Percentiles rank a stretch among this genome's conserved stretches.
These are phyloP conservation scores for Wickerhamiella australiensis DNA, from an alignment of 805 yeast species.

Conservation along the genomic window DNA sequence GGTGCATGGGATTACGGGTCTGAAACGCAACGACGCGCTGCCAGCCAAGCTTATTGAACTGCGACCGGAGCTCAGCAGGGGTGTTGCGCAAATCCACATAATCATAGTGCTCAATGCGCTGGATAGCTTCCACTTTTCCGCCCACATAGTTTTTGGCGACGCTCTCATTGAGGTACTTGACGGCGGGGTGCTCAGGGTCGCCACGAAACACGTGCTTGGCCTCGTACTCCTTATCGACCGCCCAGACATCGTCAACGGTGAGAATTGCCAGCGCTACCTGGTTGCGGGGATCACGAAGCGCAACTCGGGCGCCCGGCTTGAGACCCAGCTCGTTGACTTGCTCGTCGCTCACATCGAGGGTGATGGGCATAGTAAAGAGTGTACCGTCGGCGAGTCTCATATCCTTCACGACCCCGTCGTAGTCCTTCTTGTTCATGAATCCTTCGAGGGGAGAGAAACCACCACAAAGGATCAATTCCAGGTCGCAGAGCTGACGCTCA, in stretches of 20 bases:
- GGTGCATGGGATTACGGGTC: conserved; percentile 97
- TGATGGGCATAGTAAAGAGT: conserved; percentile 88
- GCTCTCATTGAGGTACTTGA: conserved; percentile 53
- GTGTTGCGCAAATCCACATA: conserved; percentile 78
- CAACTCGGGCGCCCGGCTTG: conserved; percentile 49
- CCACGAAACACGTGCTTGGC: conserved; percentile 87
- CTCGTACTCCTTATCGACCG: conserved; percentile 68
- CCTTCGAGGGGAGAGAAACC: conserved; percentile 85
- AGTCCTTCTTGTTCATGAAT: conserved; percentile 56
- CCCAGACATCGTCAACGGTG: conserved; percentile 65
- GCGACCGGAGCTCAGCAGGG: conserved; percentile 79
- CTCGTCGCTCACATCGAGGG: conserved; percentile 55
- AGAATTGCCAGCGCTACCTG: conserved; percentile 68
- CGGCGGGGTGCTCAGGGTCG: conserved; percentile 94
- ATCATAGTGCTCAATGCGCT: conserved; percentile 79
- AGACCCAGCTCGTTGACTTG: conserved; percentile 35
- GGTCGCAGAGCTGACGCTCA: conserved; percentile 83
- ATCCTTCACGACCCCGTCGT: conserved; percentile 49
- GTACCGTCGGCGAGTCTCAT: conserved; percentile 65
- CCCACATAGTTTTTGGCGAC: conserved; percentile 84
- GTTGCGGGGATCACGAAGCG: conserved; percentile 71
- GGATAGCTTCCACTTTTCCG: conserved; percentile 74
- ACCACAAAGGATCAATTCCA: conserved; percentile 83
- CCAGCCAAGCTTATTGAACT: conserved; percentile 75
- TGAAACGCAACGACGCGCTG: conserved; percentile 88